These are phyloP conservation scores for Cystobasidium sp. DNA, from an alignment of 1,284 basidiomycete genomes.

Conservation along the genomic window DNA sequence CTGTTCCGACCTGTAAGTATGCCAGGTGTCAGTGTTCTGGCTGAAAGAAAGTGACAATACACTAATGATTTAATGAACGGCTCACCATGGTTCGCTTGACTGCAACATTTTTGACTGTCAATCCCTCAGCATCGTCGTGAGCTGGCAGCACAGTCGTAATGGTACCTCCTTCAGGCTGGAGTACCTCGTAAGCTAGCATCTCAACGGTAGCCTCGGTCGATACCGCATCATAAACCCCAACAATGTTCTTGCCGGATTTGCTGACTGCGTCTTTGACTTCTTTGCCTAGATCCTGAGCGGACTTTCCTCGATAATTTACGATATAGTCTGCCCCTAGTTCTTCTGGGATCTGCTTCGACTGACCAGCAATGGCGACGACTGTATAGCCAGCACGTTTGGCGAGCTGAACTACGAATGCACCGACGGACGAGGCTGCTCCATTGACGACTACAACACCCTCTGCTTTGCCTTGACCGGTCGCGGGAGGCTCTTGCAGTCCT, in stretches of 20 bases:
- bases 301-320: slow-evolving; percentile 54
- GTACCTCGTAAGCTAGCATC: slow-evolving; percentile 46
- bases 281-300: slow-evolving; percentile 44
- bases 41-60: not conserved
- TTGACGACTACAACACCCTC: slow-evolving; percentile 53
- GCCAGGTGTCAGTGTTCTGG: slow-evolving; percentile 6
- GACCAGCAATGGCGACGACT: slow-evolving; percentile 56
- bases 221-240: slow-evolving; percentile 53
- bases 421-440: slow-evolving; percentile 56
- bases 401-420: slow-evolving; percentile 56
- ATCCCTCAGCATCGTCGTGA: slow-evolving; percentile 28
- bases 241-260: slow-evolving; percentile 43
- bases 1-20: slow-evolving; percentile 30
- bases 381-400: slow-evolving; percentile 54
- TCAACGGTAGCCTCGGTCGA: slow-evolving; percentile 47
- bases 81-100: slow-evolving; percentile 21
- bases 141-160: slow-evolving; percentile 30
- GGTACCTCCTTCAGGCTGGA: slow-evolving; percentile 46
- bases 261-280: slow-evolving; percentile 43
- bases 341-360: slow-evolving; percentile 46
- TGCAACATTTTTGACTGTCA: slow-evolving; percentile 28
- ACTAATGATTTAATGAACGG: not conserved
- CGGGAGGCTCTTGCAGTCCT: slow-evolving; percentile 27
- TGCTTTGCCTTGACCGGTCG: slow-evolving; percentile 14
- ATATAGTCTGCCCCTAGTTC: slow-evolving; percentile 53